Conservation (phyloP, 2,329 filamentous ascomycete genomes). For the Aspergillus candidus region DNA sequence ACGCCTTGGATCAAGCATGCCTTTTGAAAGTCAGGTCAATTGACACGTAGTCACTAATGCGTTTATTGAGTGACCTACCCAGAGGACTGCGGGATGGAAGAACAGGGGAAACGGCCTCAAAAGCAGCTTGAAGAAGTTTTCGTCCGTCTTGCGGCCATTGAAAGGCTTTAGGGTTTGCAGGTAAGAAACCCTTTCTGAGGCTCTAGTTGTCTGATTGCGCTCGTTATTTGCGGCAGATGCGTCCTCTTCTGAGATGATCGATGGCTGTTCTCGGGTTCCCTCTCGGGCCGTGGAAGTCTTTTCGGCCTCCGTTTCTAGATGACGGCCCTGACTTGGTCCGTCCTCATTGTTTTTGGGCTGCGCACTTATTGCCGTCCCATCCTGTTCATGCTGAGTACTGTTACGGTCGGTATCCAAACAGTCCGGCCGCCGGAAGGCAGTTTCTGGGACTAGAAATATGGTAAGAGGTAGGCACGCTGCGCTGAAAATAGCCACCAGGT, state of each 20-base stretch:
- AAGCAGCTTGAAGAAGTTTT: constrained; percentile 60
- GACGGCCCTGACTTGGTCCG: constrained; percentile 6
- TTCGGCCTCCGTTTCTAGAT: not conserved
- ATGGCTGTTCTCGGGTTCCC: constrained; percentile 6
- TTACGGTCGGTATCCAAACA: constrained; percentile 64
- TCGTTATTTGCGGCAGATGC: not conserved
- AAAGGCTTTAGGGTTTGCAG: constrained; percentile 60
- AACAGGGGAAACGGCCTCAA: constrained; percentile 76
- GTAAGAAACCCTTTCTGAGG: constrained; percentile 51
- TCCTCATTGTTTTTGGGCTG: constrained; percentile 4
- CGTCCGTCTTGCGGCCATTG: constrained; percentile 74
- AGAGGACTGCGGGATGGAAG: constrained; percentile 77
- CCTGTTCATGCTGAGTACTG: constrained; percentile 24
- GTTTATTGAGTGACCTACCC: constrained; percentile 47
- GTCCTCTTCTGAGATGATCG: not conserved
- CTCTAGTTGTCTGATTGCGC: constrained; percentile 5
- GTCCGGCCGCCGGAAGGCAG: constrained; percentile 63
- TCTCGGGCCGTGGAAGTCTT: too few relatives aligned
- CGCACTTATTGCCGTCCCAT: constrained; percentile 10
- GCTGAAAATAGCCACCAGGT: constrained; percentile 79
- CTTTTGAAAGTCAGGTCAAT: constrained; percentile 17
- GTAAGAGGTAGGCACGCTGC: constrained; percentile 63
- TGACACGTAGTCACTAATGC: not conserved
- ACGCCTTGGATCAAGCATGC: constrained; percentile 74
- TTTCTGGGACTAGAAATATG: constrained; percentile 78